Conservation (phyloP, 805 yeast species). For the Metschnikowia bowlesiae region DNA sequence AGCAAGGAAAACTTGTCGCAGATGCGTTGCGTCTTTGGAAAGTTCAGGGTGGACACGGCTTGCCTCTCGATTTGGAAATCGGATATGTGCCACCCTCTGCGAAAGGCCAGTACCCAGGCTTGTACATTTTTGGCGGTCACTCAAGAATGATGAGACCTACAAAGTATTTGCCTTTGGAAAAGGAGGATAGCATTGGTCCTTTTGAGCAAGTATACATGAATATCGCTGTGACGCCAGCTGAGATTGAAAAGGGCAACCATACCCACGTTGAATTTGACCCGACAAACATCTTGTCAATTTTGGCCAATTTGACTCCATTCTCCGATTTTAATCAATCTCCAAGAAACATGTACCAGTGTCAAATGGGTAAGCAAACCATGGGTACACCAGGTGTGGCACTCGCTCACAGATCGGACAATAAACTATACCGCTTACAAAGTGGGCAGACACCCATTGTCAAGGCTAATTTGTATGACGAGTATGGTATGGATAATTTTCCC, state of each 20-base stretch:
- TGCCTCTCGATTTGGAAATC: constrained; percentile 84
- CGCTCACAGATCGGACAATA: constrained; percentile 89
- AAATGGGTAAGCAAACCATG: constrained; percentile 99
- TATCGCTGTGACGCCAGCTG: constrained; percentile 90
- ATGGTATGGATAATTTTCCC: constrained; percentile 98
- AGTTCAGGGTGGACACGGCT: constrained; percentile 69
- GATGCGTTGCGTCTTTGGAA: constrained; percentile 91
- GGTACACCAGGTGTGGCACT: constrained; percentile 99
- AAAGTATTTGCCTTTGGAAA: constrained; percentile 79
- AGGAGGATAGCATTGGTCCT: constrained; percentile 88
- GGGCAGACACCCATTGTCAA: constrained; percentile 98
- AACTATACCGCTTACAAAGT: constrained; percentile 83
- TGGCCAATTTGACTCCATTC: constrained; percentile 96
- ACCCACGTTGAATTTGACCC: constrained; percentile 94
- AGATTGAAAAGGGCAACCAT: constrained; percentile 75
- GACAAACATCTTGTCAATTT: constrained; percentile 86
- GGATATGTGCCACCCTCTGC: constrained; percentile 96
- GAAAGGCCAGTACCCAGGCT: constrained; percentile 96
- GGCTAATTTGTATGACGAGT: constrained; percentile 88
- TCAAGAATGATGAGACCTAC: constrained; percentile 97
- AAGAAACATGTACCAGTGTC: constrained; percentile 99
- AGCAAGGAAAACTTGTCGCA: constrained; percentile 80
- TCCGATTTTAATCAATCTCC: constrained; percentile 99
- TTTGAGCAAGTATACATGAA: constrained; percentile 97
- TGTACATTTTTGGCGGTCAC: constrained; percentile 84